Percentiles rank a stretch among this genome's conserved stretches.
Evolutionary conservation across 2,329 filamentous ascomycete genomes (phyloP).

Genomic region (Colletotrichum sansevieriae): DNA sequence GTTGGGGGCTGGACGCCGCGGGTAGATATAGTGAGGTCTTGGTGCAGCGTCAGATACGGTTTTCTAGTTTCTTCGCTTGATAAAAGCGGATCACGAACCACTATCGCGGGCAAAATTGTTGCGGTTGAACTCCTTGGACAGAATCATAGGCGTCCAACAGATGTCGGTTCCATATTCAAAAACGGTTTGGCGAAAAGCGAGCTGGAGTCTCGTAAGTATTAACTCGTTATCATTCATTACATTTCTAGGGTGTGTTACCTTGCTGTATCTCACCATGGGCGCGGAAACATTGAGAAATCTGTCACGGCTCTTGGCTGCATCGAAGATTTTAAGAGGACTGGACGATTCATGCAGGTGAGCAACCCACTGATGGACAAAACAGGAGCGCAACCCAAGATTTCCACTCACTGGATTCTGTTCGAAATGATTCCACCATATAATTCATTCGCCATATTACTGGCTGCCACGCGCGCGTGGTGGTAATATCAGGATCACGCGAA

Average conservation of each 20-base stretch:
- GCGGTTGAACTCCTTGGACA: slow-evolving; percentile 77
- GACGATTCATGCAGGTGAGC: slow-evolving; percentile 10
- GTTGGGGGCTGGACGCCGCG: slow-evolving; percentile 66
- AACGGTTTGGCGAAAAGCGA: slow-evolving; percentile 77
- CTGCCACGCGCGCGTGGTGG: background rate
- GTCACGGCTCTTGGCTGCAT: slow-evolving; percentile 63
- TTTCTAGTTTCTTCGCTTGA: background rate
- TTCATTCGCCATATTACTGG: slow-evolving; percentile 29
- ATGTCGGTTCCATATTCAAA: slow-evolving; percentile 74
- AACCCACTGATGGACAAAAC: background rate
- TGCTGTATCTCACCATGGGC: slow-evolving; percentile 78
- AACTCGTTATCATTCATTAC: background rate
- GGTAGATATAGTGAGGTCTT: slow-evolving; percentile 73
- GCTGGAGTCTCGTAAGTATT: slow-evolving; percentile 52
- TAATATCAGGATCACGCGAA: background rate
- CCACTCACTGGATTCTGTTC: slow-evolving; percentile 37
- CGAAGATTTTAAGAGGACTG: slow-evolving; percentile 72
- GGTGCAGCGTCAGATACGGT: background rate
- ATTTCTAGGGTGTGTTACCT: slow-evolving; percentile 52
- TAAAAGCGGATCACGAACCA: slow-evolving; percentile 53
- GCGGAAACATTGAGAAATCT: slow-evolving; percentile 71
- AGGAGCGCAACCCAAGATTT: too few species aligned
- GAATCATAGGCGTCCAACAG: slow-evolving; percentile 79
- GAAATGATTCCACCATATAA: slow-evolving; percentile 36
- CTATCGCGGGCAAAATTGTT: slow-evolving; percentile 71